These are phyloP conservation scores for Hebeloma cylindrosporum DNA, from an alignment of 768 basidiomycete genomes.

Conservation along the genomic window DNA sequence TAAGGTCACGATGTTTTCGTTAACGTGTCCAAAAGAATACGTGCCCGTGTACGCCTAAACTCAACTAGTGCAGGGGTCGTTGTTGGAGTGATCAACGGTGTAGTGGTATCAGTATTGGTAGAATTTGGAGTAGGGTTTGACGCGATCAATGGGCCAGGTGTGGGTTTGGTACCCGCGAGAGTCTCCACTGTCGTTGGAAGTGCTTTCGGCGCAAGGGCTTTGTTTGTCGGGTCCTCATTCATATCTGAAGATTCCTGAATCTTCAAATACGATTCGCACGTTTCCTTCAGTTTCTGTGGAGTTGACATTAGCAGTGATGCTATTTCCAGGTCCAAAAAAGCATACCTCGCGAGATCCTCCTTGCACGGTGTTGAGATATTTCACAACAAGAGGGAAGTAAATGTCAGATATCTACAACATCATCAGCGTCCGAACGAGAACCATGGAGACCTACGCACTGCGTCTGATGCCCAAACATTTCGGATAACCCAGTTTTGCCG, in stretches of 20 bases:
- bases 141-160: slow-evolving; percentile 15
- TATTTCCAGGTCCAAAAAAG: neutral
- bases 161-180: slow-evolving; percentile 4
- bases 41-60: slow-evolving; percentile 18
- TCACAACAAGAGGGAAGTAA: slow-evolving; percentile 24
- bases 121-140: neutral
- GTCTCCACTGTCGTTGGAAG: neutral
- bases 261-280: slow-evolving; percentile 20
- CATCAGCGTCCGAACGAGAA: neutral
- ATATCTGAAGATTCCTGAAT: slow-evolving; percentile 7
- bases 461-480: slow-evolving; percentile 55
- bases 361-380: slow-evolving; percentile 23
- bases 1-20: neutral
- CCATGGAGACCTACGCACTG: slow-evolving; percentile 31
- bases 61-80: slow-evolving; percentile 4
- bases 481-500: slow-evolving; percentile 74
- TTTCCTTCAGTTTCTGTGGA: slow-evolving; percentile 22
- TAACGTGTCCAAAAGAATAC: slow-evolving; percentile 17
- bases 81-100: neutral
- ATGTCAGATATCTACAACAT: slow-evolving; percentile 21
- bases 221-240: neutral
- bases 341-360: slow-evolving; percentile 26
- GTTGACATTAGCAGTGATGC: neutral
- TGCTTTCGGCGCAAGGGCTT: neutral
- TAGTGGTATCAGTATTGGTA: neutral